Percentiles rank a stretch among this genome's conserved stretches.
Evolutionary conservation across 2,329 filamentous ascomycete species (phyloP).

Genomic region (Fusarium virguliforme): DNA sequence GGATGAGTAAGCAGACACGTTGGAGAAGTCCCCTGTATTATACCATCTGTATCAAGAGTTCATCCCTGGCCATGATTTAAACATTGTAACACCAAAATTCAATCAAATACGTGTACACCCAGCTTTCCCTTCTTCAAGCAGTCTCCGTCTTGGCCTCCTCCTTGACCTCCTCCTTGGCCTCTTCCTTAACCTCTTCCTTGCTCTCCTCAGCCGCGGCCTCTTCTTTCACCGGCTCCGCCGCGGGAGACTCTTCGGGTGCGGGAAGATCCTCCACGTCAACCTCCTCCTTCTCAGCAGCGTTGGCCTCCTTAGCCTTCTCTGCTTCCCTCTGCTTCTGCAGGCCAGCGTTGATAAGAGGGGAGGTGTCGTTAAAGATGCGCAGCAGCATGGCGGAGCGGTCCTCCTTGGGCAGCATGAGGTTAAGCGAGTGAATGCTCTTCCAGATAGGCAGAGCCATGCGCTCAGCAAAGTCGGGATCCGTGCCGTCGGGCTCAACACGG

Average conservation of each 20-base stretch:
- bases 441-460: slow-evolving; percentile 92
- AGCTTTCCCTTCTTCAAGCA: slow-evolving; percentile 35
- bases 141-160: slow-evolving; percentile 33
- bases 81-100: slow-evolving; percentile 44
- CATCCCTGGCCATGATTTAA: slow-evolving; percentile 37
- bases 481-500: slow-evolving; percentile 82
- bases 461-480: slow-evolving; percentile 75
- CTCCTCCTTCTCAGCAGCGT: slow-evolving; percentile 48
- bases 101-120: slow-evolving; percentile 43
- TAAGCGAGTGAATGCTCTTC: slow-evolving; percentile 92
- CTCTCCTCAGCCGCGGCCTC: slow-evolving; percentile 33
- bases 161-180: slow-evolving; percentile 29
- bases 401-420: slow-evolving; percentile 98
- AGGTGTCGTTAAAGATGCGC: slow-evolving; percentile 90
- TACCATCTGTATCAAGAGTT: slow-evolving; percentile 43
- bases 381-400: slow-evolving; percentile 94
- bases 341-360: slow-evolving; percentile 82
- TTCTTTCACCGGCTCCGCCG: slow-evolving; percentile 23
- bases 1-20: slow-evolving; percentile 59
- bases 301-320: slow-evolving; percentile 56
- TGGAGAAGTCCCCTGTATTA: slow-evolving; percentile 40
- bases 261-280: slow-evolving; percentile 58
- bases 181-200: slow-evolving; percentile 16
- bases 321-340: slow-evolving; percentile 66
- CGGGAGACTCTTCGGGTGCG: slow-evolving; percentile 52